phyloP scores from a whole-genome alignment of 2,329 filamentous ascomycete species.

The Epichloe festucae region DNA sequence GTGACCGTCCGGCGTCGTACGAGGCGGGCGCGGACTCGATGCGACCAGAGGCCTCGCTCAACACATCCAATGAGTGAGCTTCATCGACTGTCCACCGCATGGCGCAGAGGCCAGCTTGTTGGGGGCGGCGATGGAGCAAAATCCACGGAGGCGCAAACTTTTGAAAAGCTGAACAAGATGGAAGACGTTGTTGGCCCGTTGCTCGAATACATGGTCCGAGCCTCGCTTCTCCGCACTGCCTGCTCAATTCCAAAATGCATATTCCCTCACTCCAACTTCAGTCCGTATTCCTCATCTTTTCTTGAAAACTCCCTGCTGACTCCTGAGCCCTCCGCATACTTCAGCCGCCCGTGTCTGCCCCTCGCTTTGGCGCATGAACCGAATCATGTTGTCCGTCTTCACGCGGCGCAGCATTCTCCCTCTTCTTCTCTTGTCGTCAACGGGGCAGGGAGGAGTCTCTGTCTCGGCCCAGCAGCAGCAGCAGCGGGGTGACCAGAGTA shows the following conservation, averaged over 20 bases:
- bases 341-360: background rate
- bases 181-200: background rate
- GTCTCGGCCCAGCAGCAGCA: background rate
- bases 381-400: background rate
- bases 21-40: background rate
- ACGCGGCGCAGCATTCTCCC: background rate
- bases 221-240: background rate
- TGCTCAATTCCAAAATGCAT: background rate
- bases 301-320: background rate
- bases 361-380: background rate
- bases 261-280: background rate
- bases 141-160: no score
- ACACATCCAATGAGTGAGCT: background rate
- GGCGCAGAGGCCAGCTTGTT: background rate
- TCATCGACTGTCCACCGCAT: background rate
- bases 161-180: background rate
- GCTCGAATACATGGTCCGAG: background rate
- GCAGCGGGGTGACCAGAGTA: slow-evolving; percentile 7
- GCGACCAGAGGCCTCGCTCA: background rate
- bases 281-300: background rate
- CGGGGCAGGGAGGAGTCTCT: background rate
- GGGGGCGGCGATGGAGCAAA: background rate
- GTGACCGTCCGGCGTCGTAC: background rate
- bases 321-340: background rate
- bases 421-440: background rate